Percentiles rank a stretch among this genome's conserved stretches.
Conservation (phyloP, 306 rosid species). For the Hippophae gyantsensis region DNA sequence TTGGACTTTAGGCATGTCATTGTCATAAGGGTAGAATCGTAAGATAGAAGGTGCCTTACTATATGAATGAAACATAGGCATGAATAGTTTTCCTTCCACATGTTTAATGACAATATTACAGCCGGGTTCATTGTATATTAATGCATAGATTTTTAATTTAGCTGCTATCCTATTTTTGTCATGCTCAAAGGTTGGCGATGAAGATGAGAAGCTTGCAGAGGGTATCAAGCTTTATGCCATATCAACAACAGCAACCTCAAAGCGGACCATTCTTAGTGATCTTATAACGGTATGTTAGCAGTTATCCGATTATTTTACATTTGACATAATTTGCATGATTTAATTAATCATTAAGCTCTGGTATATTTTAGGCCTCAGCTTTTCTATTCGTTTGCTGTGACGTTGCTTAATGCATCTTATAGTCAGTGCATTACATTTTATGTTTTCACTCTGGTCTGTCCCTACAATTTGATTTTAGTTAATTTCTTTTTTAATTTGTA, state of each 20-base stretch:
- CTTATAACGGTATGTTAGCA: slow-evolving; percentile 64
- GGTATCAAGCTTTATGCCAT: slow-evolving; percentile 93
- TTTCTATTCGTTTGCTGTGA: too few relatives aligned
- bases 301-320: slow-evolving; percentile 8
- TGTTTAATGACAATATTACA: neutral
- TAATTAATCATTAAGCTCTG: neutral
- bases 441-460: too few relatives aligned
- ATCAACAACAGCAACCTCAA: slow-evolving; percentile 73
- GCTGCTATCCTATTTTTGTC: slow-evolving; percentile 10
- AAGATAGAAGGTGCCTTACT: neutral
- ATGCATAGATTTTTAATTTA: slow-evolving; percentile 9
- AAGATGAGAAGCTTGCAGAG: slow-evolving; percentile 94
- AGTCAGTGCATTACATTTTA: too few relatives aligned
- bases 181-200: slow-evolving; percentile 69
- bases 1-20: neutral
- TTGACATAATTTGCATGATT: slow-evolving; percentile 3
- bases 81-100: neutral
- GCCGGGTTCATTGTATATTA: neutral
- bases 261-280: slow-evolving; percentile 90
- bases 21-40: neutral
- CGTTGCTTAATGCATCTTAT: too few relatives aligned
- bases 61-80: neutral
- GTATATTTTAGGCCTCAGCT: neutral
- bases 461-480: neutral
- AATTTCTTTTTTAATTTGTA: too few relatives aligned